Conservation (phyloP, 352 stramenopile species). For the Pythium sukuiense region DNA sequence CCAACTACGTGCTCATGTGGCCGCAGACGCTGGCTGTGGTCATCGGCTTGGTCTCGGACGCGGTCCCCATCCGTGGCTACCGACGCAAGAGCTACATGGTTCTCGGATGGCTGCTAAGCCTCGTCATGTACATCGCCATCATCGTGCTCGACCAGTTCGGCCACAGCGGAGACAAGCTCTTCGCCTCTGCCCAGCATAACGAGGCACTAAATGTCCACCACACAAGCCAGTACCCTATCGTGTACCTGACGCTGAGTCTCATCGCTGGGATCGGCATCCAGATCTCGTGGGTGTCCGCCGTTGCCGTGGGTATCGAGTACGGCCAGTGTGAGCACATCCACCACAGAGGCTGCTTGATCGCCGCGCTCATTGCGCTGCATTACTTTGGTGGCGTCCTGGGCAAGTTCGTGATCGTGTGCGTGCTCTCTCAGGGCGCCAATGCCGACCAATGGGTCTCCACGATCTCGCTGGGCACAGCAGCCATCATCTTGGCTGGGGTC, state of each 20-base stretch:
- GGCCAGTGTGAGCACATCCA: slow-evolving; percentile 29
- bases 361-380: slow-evolving; percentile 6
- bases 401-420: not conserved
- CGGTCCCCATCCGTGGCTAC: slow-evolving; percentile 60
- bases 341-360: slow-evolving; percentile 23
- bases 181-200: slow-evolving; percentile 22
- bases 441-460: slow-evolving; percentile 35
- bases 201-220: too few species aligned
- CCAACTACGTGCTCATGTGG: slow-evolving; percentile 39
- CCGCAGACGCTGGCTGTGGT: slow-evolving; percentile 64
- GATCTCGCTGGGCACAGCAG: slow-evolving; percentile 32
- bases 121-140: slow-evolving; percentile 49
- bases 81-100: slow-evolving; percentile 73
- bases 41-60: slow-evolving; percentile 62
- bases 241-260: slow-evolving; percentile 20
- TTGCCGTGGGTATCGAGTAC: slow-evolving; percentile 25
- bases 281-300: slow-evolving; percentile 24
- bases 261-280: slow-evolving; percentile 18
- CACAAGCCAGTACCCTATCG: slow-evolving; percentile 6
- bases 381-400: slow-evolving; percentile 11
- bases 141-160: slow-evolving; percentile 37
- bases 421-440: slow-evolving; percentile 30
- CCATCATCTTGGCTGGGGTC: slow-evolving; percentile 24
- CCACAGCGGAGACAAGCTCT: slow-evolving; percentile 60
- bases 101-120: slow-evolving; percentile 58